Percentiles rank a stretch among this genome's conserved stretches.
phyloP scores from a whole-genome alignment of 2,329 filamentous ascomycete species.

The Diaporthe batatas region DNA sequence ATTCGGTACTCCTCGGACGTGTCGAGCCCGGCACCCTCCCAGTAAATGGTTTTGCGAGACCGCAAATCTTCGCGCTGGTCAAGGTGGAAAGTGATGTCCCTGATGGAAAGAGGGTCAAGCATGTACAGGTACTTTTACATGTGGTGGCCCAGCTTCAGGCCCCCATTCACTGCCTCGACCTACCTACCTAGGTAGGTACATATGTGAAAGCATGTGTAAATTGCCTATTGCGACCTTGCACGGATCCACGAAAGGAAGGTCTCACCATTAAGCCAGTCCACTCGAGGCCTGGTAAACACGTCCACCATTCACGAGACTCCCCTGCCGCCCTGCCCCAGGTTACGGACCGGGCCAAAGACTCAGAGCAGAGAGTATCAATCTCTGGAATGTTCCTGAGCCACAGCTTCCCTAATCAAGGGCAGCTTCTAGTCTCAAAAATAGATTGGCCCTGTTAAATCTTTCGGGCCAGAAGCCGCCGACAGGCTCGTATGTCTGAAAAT shows the following conservation, averaged over 20 bases:
- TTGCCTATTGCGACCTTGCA: neutral
- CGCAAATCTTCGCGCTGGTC: neutral
- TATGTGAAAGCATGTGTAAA: neutral
- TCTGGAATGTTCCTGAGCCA: neutral
- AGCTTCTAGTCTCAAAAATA: neutral
- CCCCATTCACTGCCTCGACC: neutral
- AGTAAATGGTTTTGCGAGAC: neutral
- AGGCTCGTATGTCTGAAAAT: neutral
- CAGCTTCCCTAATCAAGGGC: neutral
- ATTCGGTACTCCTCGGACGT: neutral
- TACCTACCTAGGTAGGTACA: too few relatives aligned
- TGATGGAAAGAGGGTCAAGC: neutral
- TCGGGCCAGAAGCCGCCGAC: neutral
- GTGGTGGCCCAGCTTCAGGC: neutral
- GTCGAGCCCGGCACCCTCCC: constrained; percentile 1
- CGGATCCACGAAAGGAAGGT: neutral
- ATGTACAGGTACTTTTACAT: neutral
- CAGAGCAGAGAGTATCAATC: neutral
- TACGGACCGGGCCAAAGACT: neutral
- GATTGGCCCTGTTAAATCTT: neutral
- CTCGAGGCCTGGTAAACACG: neutral
- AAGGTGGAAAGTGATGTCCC: neutral
- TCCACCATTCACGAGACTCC: neutral
- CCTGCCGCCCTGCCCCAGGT: neutral
- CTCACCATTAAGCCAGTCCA: neutral